Evolutionary conservation across 257 asterid genomes (phyloP).

Genomic region (Vinca minor): DNA sequence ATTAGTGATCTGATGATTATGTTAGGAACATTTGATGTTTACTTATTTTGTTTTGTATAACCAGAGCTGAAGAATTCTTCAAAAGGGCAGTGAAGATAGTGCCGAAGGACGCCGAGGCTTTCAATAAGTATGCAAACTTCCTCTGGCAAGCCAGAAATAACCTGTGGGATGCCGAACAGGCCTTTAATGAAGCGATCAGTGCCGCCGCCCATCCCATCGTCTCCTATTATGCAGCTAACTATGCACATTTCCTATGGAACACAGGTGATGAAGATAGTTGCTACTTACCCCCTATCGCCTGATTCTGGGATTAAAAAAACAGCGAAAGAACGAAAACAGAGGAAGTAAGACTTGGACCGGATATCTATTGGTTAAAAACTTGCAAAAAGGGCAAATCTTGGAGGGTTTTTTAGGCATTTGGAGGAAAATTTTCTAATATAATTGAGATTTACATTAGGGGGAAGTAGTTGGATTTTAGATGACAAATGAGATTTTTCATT

Average conservation of each 20-base stretch:
- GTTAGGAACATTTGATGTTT: conserved; percentile 11
- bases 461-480: no score
- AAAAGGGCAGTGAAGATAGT: conserved; percentile 64
- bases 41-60: conserved; percentile 9
- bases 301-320: conserved; percentile 23
- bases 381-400: no score
- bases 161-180: conserved; percentile 85
- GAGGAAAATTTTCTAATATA: background rate
- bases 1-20: no score
- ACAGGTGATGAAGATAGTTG: conserved; percentile 99
- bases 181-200: conserved; percentile 62
- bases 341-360: no score
- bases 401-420: conserved; percentile 8
- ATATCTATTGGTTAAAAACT: no score
- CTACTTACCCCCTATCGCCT: conserved; percentile 58
- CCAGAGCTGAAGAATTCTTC: conserved; percentile 94
- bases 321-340: background rate
- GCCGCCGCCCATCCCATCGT: conserved; percentile 66
- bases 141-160: conserved; percentile 77
- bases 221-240: conserved; percentile 65
- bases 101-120: conserved; percentile 89
- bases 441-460: conserved; percentile 4
- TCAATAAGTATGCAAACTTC: conserved; percentile 77
- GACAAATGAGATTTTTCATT: conserved; percentile 3
- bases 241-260: conserved; percentile 91